Evolutionary conservation across 768 basidiomycete genomes (phyloP).

Genomic region (Candolleomyces aberdarensis): DNA sequence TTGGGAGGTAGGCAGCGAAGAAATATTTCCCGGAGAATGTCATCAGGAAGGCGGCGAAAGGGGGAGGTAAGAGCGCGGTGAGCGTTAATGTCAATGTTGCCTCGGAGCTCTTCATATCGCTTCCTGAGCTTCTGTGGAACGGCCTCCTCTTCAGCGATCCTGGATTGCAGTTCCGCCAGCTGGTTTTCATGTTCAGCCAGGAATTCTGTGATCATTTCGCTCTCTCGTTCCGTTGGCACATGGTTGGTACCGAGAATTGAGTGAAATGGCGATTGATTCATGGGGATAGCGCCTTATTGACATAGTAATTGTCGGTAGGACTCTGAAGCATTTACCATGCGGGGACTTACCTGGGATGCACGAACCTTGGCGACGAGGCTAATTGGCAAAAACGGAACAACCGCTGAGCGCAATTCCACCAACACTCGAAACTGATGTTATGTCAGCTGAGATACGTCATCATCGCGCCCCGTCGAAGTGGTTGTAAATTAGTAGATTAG

Average conservation of each 20-base stretch:
- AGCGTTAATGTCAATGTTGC: not conserved
- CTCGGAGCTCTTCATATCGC: not conserved
- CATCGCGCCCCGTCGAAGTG: too few relatives aligned
- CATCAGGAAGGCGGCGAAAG: not conserved
- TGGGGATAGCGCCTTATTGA: too few relatives aligned
- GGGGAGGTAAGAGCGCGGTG: not conserved
- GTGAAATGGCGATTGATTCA: not conserved
- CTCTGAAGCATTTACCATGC: too few relatives aligned
- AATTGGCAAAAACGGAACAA: too few relatives aligned
- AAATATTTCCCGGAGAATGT: conserved; percentile 10
- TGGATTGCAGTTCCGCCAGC: not conserved
- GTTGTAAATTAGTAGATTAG: too few relatives aligned
- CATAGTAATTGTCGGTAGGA: too few relatives aligned
- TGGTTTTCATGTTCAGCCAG: not conserved
- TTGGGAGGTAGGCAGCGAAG: conserved; percentile 6
- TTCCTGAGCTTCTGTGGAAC: not conserved
- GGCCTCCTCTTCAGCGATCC: not conserved
- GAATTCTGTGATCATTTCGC: not conserved
- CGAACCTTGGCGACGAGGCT: too few relatives aligned
- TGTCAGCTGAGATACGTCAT: too few relatives aligned
- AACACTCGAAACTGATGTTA: too few relatives aligned
- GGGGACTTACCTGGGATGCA: too few relatives aligned
- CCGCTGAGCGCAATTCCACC: too few relatives aligned
- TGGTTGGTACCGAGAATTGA: not conserved
- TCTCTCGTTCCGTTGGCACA: not conserved